Base-by-base conservation (phyloP, 2,329 filamentous ascomycete species). In the Cytospora piceae region DNA sequence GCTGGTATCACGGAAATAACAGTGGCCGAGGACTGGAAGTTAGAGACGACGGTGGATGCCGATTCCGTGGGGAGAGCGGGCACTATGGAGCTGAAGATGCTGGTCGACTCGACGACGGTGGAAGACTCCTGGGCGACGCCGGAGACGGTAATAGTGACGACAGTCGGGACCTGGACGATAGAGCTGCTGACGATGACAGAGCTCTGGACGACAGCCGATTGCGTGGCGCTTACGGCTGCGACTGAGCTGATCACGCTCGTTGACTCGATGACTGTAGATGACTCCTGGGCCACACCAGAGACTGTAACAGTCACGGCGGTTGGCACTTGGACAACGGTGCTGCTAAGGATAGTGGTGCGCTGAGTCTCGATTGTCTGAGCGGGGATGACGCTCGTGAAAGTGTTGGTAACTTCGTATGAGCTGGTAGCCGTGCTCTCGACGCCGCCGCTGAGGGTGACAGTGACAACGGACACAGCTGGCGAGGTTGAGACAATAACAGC, bases 401-500 rank as follows among this genome's bases (percentile, higher is more conserved):
- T 61, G 14, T n/a, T 60, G 29, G 61, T 51, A 12, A 61, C 61
- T 9, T 64, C 61, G n/a, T 57, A 53, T 31, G 61, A 64, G 57
- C 65, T 67, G 14, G 57, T 39, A 1, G 61, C 60, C 17, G 61
- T 67, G 20, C 52, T 39, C 57, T 67, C 61, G 20, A 61, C 37
- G 27, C 65, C 65, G 20, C 53, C 52, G 39, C 60, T 37, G 11
- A 64, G 56, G 7, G 65, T 67, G 8, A 67, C 39, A 4, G 65
- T 67, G 14, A 67, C 63, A 2, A 65, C 65, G 22, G 62, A 55
- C 20, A 58, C 62, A n/a, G 55, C 52, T 3, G 62, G 65, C n/a
- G 60, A 59, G 11, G 61, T 63, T 6, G 56, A 60, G 2, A 64
- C 56, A 34, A 62, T 51, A 2, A 66, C 29, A 9, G 52, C 61